Evolutionary conservation across 345 rosid species (phyloP), one percentile per base, ranked within the genome.

Genomic region (Syzygium oleosum): DNA sequence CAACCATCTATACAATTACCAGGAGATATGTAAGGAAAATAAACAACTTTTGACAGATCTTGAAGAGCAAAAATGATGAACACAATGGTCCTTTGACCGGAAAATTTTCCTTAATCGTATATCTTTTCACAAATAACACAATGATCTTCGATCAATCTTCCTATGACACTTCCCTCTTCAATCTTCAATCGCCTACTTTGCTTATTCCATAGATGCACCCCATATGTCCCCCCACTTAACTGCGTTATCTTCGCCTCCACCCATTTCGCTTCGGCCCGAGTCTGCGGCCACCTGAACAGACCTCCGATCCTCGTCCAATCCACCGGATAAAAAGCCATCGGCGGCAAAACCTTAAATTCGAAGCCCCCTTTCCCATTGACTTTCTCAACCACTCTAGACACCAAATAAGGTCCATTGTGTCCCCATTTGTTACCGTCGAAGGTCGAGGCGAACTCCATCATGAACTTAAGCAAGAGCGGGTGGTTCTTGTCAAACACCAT

Each of bases 371-470:
- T 91, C 54, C 90, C 95, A 79, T 89, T 86, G 15, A 90, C 91
- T 90, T 90, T 94, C 84, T 85, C 41, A 12, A 88, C 93, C 16
- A 95, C 96, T 87, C 98, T 93, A 5, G 94, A 94, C 22, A 95
- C 94, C 90, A 97, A 77, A 55, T 95, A 95, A 1, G 99, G 99
- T 1, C 99, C 98, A 16, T 96, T 95, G 80, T 97, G 94, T 25
- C 98, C 98, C 98, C 98, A 97, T 89, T 88, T 95, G 63, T 92
- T 94, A 12, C 97, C 98, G 86, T 96, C 94, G 84, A 96, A 97
- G 29, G 94, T 95, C 16, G 89, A 84, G 52, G 97, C 95, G 87
- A 96, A 95, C 89, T 97, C 98, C 53, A 91, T 90, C 0, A 97
- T 94, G 88, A 97, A 96, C 68, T 89, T 89, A 85, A 92, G 87